Evolutionary conservation across 768 basidiomycete species (phyloP), one percentile per base, ranked within the genome.

Genomic region (Trametes elegans): DNA sequence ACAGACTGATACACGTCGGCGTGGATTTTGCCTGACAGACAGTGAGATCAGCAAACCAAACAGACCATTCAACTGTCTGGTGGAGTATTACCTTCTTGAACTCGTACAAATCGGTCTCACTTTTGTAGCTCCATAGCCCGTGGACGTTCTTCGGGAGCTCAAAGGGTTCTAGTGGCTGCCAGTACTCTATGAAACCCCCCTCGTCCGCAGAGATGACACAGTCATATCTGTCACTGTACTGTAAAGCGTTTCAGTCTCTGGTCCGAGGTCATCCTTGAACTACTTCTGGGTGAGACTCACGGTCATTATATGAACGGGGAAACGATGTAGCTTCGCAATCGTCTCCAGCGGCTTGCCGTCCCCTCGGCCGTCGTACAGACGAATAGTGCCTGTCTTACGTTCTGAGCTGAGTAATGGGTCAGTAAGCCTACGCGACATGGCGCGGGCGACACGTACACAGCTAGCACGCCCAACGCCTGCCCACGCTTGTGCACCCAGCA

Each of bases 41-140:
- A 2, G 44, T 24, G 31, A 14, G 7, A 46, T 53, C 19, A 57
- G 60, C 9, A 4, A 44, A 51, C 23, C 34, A 32, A 32, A 11
- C 16, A 38, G 29, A 23, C 23, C 40, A 35, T n/a, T 11, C n/a
- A n/a, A n/a, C n/a, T n/a, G n/a, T n/a, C n/a, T n/a, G n/a, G n/a
- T n/a, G n/a, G n/a, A n/a, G n/a, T n/a, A n/a, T n/a, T 49, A 90
- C 95, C 81, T 98, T 99, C 76, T 97, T 98, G 76, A 98, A 99
- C 62, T 98, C 94, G 71, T 97, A 98, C 36, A 98, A 70, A 66
- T 98, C 93, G 0, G 97, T 98, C 36, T 86, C 81, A 47, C 84
- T 89, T 69, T 98, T 98, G 74, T 79, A 95, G 28, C 84, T 76
- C 96, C 96, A 99, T 58, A 97, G 68, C 0, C 87, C 87, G 2